These are phyloP conservation scores for Kickxella alabastrina DNA, from an alignment of 192 early-diverging fungal species.

Conservation along the genomic window DNA sequence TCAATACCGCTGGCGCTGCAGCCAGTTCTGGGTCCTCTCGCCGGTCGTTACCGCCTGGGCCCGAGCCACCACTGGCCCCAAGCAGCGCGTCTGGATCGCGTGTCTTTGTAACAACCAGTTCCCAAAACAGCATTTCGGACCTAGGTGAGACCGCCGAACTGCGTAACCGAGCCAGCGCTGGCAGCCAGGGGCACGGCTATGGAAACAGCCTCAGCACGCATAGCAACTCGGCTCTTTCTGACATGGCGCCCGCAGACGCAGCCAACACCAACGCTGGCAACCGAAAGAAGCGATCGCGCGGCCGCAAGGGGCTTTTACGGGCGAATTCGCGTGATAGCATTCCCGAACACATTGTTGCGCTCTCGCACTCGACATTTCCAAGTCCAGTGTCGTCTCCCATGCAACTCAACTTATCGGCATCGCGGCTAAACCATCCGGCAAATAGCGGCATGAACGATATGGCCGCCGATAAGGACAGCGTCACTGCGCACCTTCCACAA, in stretches of 20 bases:
- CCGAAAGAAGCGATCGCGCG: slow-evolving; percentile 23
- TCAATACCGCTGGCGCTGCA: slow-evolving; percentile 1
- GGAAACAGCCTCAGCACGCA: not conserved
- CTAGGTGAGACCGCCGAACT: slow-evolving; percentile 6
- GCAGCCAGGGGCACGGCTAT: slow-evolving; percentile 5
- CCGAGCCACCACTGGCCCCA: slow-evolving; percentile 1
- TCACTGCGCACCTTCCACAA: not conserved
- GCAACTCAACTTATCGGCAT: slow-evolving; percentile 26
- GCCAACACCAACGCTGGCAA: not conserved
- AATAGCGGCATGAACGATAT: not conserved
- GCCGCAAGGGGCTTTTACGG: slow-evolving; percentile 31
- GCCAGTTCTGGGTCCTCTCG: slow-evolving; percentile 7
- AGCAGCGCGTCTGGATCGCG: slow-evolving; percentile 11
- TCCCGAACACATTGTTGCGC: slow-evolving; percentile 45
- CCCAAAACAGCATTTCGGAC: slow-evolving; percentile 11
- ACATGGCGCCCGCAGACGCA: slow-evolving; percentile 1
- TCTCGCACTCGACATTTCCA: slow-evolving; percentile 49
- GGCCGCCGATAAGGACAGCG: slow-evolving; percentile 4
- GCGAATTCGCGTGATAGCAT: slow-evolving; percentile 43
- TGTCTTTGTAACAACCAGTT: slow-evolving; percentile 1
- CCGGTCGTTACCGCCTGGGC: slow-evolving; percentile 23
- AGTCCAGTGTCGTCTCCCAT: slow-evolving; percentile 35
- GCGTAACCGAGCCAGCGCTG: slow-evolving; percentile 7
- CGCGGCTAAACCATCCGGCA: slow-evolving; percentile 16
- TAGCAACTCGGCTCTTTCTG: slow-evolving; percentile 1